Evolutionary conservation across 495 filamentous ascomycete species (phyloP), one percentile per base, ranked within the genome.

Genomic region (Margaritispora aquatica): DNA sequence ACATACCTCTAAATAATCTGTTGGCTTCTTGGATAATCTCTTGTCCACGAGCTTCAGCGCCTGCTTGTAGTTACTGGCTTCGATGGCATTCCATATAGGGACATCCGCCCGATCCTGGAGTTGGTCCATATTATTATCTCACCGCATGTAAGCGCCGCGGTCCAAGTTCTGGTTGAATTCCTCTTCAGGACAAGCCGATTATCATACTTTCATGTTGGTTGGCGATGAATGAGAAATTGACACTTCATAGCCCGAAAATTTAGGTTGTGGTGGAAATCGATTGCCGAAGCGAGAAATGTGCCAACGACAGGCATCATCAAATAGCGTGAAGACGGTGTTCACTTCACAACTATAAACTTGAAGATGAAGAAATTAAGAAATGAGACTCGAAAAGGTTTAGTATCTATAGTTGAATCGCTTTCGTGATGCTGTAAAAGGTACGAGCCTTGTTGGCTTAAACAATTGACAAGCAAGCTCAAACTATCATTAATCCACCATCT

Each of bases 11-110:
- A 63, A 55, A 55, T 68, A 66, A 0, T 79, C 72, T 34, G 82
- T 78, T 17, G 77, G 75, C 58, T 80, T 84, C 65, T 84, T 84
- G 22, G 59, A 9, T 27, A 83, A 70, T 41, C 77, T 76, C 66
- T 84, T 84, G 53, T 84, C 80, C 47, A 81, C 79, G 10, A 84
- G 69, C 69, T 81, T 79, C 55, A 84, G 60, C 23, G 82, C 83
- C 63, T 81, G 79, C 68, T 83, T 83, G 66, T 79, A 74, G 68
- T 83, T 80, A 57, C 77, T 75, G 48, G 69, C 73, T 66, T 84
- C 77, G 71, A 84, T 78, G 27, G 80, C 77, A 71, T 81, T 81
- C 67, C 77, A 74, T 49, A 85, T 77, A 57, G 76, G 75, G 50
- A 78, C 75, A 63, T 82, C 77, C 63, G 77, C 78, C 52, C 79